phyloP scores from a whole-genome alignment of 2,329 filamentous ascomycete genomes.

The Sarocladium brachiariae region DNA sequence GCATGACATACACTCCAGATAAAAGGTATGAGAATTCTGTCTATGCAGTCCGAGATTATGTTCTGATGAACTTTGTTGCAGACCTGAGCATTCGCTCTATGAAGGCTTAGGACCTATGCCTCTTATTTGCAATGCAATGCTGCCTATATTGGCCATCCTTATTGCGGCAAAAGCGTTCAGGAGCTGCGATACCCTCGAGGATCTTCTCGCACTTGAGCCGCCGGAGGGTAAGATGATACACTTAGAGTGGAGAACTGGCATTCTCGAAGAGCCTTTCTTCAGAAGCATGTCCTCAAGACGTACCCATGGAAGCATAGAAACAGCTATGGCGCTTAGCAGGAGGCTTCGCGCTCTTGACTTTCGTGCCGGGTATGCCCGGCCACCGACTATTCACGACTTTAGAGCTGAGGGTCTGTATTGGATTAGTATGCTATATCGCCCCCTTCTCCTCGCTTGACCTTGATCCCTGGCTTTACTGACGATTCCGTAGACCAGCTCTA shows the following conservation, averaged over 20 bases:
- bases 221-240: neutral
- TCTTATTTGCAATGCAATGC: neutral
- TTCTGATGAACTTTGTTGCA: neutral
- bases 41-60: neutral
- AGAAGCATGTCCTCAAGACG: neutral
- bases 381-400: neutral
- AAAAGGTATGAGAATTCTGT: neutral
- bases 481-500: neutral
- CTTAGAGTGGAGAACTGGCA: neutral
- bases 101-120: neutral
- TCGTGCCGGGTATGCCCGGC: neutral
- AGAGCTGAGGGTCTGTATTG: neutral
- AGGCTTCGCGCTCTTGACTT: neutral
- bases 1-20: neutral
- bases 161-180: neutral
- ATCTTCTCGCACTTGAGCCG: neutral
- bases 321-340: neutral
- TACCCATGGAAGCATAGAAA: neutral
- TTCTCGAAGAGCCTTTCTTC: neutral
- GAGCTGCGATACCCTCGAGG: neutral
- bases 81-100: neutral
- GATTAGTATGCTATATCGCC: neutral
- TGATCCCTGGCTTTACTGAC: neutral
- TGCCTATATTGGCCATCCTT: neutral
- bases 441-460: neutral